A percentile compares a stretch with the other conserved stretches of the same genome.
phyloP scores from a whole-genome alignment of 2,329 filamentous ascomycete genomes.

The Camillea tinctor region DNA sequence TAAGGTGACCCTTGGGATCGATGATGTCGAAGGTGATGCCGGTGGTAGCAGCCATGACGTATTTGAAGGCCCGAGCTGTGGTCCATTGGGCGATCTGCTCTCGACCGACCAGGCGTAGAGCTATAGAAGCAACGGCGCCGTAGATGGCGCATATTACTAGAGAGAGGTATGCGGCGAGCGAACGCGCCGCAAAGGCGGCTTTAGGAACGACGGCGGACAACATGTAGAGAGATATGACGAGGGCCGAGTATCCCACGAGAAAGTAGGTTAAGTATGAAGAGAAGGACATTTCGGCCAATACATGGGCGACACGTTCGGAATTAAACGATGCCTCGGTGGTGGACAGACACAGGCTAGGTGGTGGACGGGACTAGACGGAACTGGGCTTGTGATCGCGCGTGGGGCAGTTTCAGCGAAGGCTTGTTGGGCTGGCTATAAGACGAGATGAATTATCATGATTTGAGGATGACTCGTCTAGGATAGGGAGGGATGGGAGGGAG shows the following conservation, averaged over 20 bases:
- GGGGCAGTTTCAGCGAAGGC: not conserved
- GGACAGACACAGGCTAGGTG: not conserved
- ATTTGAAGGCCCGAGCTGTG: conserved; percentile 75
- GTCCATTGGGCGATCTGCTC: conserved; percentile 84
- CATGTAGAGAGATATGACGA: conserved; percentile 59
- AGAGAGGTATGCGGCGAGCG: conserved; percentile 63
- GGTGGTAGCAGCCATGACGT: conserved; percentile 69
- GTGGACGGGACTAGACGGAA: not conserved
- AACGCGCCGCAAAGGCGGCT: conserved; percentile 67
- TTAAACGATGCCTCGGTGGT: not conserved
- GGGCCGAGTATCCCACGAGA: conserved; percentile 49
- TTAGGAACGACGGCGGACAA: conserved; percentile 57
- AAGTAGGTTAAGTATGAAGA: conserved; percentile 40
- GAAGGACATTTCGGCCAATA: conserved; percentile 28
- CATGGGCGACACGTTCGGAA: conserved; percentile 14
- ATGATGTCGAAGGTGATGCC: conserved; percentile 77
- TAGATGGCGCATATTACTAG: conserved; percentile 63
- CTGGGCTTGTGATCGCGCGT: not conserved
- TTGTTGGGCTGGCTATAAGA: conserved; percentile 1
- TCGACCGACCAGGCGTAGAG: conserved; percentile 69
- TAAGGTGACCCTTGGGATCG: conserved; percentile 63
- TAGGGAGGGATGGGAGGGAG: not conserved
- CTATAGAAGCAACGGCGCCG: conserved; percentile 72
- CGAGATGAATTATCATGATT: not conserved
- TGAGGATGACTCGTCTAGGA: not conserved